Conservation (phyloP, 2,329 filamentous ascomycete genomes). For the Sporothrix euskadiensis region DNA sequence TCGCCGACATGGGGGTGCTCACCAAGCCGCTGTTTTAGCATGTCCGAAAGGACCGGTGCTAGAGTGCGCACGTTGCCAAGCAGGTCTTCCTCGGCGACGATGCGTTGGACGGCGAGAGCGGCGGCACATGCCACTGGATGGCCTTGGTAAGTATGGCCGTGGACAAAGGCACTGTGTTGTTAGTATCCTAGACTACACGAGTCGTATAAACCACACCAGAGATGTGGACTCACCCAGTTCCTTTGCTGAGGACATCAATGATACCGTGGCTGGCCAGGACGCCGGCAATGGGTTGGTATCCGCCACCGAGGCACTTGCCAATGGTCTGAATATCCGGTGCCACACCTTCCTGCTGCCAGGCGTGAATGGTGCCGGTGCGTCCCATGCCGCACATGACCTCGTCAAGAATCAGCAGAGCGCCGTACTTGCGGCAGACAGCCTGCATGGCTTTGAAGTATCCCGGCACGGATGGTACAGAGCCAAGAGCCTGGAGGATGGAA, state of each 20-base stretch:
- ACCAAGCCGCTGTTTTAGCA: constrained; percentile 38
- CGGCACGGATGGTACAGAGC: constrained; percentile 51
- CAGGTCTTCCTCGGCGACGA: constrained; percentile 42
- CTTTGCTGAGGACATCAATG: constrained; percentile 48
- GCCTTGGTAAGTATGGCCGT: constrained; percentile 59
- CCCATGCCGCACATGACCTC: constrained; percentile 71
- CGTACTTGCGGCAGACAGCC: constrained; percentile 55
- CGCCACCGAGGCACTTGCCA: constrained; percentile 63
- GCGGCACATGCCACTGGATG: constrained; percentile 45
- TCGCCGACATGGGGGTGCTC: constrained; percentile 45
- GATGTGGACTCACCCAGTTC: constrained; percentile 39
- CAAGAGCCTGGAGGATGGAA: constrained; percentile 46
- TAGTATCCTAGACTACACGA: neutral
- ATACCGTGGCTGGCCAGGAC: constrained; percentile 56
- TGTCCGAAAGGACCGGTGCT: constrained; percentile 38
- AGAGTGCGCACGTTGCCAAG: constrained; percentile 41
- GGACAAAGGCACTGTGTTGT: constrained; percentile 50
- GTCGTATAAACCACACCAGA: too few relatives aligned
- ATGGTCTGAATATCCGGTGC: constrained; percentile 63
- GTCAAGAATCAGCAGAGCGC: constrained; percentile 57
- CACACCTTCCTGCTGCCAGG: constrained; percentile 62
- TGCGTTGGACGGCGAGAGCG: constrained; percentile 45
- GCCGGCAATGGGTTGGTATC: constrained; percentile 61
- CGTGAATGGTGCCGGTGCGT: constrained; percentile 61
- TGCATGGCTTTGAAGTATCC: constrained; percentile 55